These are phyloP conservation scores for Phialophora macrospora DNA, from an alignment of 2,329 filamentous ascomycete species.

Conservation along the genomic window DNA sequence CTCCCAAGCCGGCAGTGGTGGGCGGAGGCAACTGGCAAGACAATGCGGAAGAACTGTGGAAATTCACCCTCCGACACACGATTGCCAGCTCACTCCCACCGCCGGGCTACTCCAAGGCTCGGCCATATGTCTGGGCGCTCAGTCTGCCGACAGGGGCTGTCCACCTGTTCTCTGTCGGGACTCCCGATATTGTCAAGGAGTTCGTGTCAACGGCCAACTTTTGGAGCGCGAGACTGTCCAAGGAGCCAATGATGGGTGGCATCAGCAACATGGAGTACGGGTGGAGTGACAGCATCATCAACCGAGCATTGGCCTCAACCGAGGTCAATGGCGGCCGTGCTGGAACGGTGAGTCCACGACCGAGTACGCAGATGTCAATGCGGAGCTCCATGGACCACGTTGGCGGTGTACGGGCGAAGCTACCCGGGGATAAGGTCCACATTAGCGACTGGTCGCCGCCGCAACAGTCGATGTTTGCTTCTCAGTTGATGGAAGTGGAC, in stretches of 20 bases:
- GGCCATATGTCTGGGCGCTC: conserved; percentile 92
- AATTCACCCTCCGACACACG: conserved; percentile 86
- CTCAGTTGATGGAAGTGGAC: conserved; percentile 75
- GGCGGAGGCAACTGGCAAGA: conserved; percentile 98
- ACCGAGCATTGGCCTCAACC: conserved; percentile 71
- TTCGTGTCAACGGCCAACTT: conserved; percentile 96
- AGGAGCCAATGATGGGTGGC: conserved; percentile 87
- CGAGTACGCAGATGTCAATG: conserved; percentile 65
- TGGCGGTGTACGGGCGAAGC: conserved; percentile 63
- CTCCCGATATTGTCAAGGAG: conserved; percentile 89
- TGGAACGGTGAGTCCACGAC: conserved; percentile 53
- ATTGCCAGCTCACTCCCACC: conserved; percentile 87
- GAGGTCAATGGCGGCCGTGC: conserved; percentile 42
- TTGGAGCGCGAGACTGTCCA: conserved; percentile 93
- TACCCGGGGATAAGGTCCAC: conserved; percentile 81
- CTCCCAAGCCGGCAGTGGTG: conserved; percentile 68
- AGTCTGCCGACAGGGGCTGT: conserved; percentile 91
- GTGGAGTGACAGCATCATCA: conserved; percentile 85
- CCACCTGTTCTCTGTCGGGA: conserved; percentile 97
- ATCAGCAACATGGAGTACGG: conserved; percentile 98
- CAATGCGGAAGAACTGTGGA: conserved; percentile 86
- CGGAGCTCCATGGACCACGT: conserved; percentile 70
- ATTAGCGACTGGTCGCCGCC: conserved; percentile 91
- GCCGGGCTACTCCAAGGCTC: conserved; percentile 87
- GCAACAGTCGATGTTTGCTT: conserved; percentile 85